Evolutionary conservation across 352 stramenopile species (phyloP).

Genomic region (Elongisporangium undulatum): DNA sequence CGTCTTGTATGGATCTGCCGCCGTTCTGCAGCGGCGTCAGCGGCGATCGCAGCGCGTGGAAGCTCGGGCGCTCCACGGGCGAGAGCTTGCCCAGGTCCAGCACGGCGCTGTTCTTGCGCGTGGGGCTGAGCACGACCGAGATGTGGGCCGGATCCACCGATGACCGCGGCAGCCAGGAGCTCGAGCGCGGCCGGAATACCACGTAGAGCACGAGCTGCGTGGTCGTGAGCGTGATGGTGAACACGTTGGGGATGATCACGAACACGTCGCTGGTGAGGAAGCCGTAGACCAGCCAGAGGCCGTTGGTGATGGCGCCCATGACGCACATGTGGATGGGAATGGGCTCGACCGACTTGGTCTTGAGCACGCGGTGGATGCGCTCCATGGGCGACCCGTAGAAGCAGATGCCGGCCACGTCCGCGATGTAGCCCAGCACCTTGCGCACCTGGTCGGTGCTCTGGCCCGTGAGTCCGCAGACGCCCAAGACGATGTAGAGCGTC

Average conservation of each 20-base stretch:
- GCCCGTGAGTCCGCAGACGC: conserved; percentile 21
- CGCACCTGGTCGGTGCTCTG: conserved; percentile 19
- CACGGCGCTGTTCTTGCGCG: not conserved
- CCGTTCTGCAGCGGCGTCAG: not conserved
- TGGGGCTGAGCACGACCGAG: not conserved
- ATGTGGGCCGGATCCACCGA: not conserved
- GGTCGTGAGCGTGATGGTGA: conserved; percentile 22
- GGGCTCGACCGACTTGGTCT: conserved; percentile 36
- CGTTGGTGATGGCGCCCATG: conserved; percentile 38
- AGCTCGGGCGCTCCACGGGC: not conserved
- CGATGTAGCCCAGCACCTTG: conserved; percentile 22
- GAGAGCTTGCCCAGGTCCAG: not conserved
- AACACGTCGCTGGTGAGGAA: conserved; percentile 22
- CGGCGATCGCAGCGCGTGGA: not conserved
- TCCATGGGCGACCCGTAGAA: conserved; percentile 37
- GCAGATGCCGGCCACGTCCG: conserved; percentile 29
- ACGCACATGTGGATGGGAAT: conserved; percentile 52
- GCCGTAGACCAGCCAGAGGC: conserved; percentile 16
- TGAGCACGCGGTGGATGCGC: conserved; percentile 33
- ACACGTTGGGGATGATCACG: conserved; percentile 24
- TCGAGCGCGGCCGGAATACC: conserved; percentile 15
- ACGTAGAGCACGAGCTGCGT: conserved; percentile 25
- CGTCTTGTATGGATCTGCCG: not conserved
- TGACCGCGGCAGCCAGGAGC: not conserved
- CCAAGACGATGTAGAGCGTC: conserved; percentile 36